These are phyloP conservation scores for Leishmania gerbilli DNA, from an alignment of 208 protist genomes.

Conservation along the genomic window DNA sequence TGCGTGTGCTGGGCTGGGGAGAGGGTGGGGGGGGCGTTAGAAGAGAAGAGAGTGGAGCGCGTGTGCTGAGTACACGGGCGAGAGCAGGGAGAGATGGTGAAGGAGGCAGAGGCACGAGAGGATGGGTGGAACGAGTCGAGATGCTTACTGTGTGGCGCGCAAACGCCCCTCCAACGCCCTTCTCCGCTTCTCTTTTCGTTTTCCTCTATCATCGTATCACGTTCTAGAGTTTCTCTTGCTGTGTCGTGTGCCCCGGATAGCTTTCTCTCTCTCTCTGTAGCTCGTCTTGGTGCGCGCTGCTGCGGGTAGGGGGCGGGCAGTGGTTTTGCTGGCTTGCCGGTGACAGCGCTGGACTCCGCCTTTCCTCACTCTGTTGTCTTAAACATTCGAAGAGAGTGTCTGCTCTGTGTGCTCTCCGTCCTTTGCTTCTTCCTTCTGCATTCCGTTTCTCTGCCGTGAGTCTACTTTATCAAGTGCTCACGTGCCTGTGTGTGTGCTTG, in stretches of 20 bases:
- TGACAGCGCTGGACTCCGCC: background rate
- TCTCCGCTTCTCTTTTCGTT: background rate
- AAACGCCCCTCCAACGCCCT: background rate
- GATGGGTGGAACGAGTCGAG: slow-evolving; percentile 15
- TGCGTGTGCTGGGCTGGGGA: background rate
- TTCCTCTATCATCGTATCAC: background rate
- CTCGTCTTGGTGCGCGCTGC: background rate
- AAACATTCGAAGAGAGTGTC: slow-evolving; percentile 4
- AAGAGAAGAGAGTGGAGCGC: slow-evolving; percentile 15
- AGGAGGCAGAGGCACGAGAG: background rate
- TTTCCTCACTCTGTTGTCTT: background rate
- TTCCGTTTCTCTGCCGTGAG: background rate
- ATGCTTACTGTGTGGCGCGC: background rate
- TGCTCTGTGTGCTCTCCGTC: background rate
- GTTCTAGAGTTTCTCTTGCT: background rate
- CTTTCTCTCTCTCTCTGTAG: background rate
- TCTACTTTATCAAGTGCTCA: background rate
- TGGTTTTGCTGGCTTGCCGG: background rate
- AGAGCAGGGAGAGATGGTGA: background rate
- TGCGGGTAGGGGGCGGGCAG: background rate
- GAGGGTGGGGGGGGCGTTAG: background rate
- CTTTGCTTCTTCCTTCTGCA: slow-evolving; percentile 9
- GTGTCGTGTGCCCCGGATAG: background rate
- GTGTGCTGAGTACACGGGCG: background rate
- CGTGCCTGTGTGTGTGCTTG: background rate